These are phyloP conservation scores for Fusarium aywerte DNA, from an alignment of 2,329 filamentous ascomycete genomes.

Conservation along the genomic window DNA sequence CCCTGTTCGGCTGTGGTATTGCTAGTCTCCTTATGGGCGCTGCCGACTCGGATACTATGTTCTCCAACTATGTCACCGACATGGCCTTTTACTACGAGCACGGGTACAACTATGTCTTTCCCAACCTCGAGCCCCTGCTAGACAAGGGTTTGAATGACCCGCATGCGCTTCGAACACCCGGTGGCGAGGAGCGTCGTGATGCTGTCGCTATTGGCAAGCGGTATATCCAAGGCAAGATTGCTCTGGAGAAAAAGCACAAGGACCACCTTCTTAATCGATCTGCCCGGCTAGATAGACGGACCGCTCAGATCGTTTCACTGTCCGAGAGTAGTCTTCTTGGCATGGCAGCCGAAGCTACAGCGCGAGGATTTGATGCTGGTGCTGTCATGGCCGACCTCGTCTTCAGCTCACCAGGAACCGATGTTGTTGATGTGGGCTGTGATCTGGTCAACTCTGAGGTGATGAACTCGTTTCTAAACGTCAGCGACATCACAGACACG, in stretches of 20 bases:
- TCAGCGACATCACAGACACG: slow-evolving; percentile 36
- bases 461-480: slow-evolving; percentile 42
- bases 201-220: slow-evolving; percentile 37
- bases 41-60: slow-evolving; percentile 38
- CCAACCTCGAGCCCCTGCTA: slow-evolving; percentile 33
- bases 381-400: slow-evolving; percentile 42
- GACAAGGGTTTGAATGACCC: slow-evolving; percentile 33
- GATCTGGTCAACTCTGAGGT: slow-evolving; percentile 42
- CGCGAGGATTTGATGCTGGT: slow-evolving; percentile 36
- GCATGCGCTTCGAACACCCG: slow-evolving; percentile 34
- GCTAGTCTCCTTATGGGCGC: slow-evolving; percentile 42
- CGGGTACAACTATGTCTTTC: slow-evolving; percentile 43
- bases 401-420: slow-evolving; percentile 43
- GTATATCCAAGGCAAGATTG: slow-evolving; percentile 41
- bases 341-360: slow-evolving; percentile 39
- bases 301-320: slow-evolving; percentile 40
- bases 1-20: slow-evolving; percentile 40
- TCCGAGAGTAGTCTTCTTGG: slow-evolving; percentile 41
- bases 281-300: slow-evolving; percentile 29
- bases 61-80: slow-evolving; percentile 42
- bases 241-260: slow-evolving; percentile 39
- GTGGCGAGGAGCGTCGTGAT: slow-evolving; percentile 36
- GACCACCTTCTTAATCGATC: slow-evolving; percentile 27
- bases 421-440: slow-evolving; percentile 40
- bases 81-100: slow-evolving; percentile 43